phyloP scores from a whole-genome alignment of 2,329 filamentous ascomycete species.

The Pestalotiopsis sp. region DNA sequence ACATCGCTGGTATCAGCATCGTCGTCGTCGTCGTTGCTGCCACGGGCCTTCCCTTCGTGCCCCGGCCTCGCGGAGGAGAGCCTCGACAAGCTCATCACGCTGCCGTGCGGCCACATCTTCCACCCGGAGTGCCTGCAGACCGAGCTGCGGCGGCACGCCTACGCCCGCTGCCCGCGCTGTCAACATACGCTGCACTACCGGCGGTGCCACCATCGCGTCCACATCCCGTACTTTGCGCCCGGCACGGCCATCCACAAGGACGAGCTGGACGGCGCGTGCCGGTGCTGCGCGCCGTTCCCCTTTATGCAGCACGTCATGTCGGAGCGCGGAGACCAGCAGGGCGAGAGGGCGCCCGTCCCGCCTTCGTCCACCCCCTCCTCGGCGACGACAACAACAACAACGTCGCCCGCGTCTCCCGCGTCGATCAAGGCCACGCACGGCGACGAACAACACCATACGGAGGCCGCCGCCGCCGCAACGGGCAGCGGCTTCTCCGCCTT shows the following conservation, averaged over 20 bases:
- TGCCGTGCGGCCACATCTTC: constrained; percentile 8
- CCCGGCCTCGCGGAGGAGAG: not conserved
- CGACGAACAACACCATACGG: not conserved
- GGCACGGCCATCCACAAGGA: not conserved
- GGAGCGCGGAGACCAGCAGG: not conserved
- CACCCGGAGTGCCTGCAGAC: constrained; percentile 1
- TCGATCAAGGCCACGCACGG: not conserved
- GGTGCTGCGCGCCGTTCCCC: not conserved
- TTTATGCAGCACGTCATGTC: constrained; percentile 1
- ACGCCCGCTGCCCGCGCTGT: constrained; percentile 1
- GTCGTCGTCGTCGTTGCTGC: no score
- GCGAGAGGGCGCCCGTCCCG: not conserved
- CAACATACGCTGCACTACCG: constrained; percentile 6
- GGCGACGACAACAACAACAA: not conserved
- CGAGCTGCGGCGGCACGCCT: not conserved
- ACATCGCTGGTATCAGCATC: no score
- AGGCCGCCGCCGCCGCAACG: not conserved
- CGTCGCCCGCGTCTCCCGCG: not conserved
- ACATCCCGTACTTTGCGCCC: not conserved
- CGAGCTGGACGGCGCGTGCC: not conserved
- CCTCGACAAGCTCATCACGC: not conserved
- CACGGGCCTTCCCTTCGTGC: not conserved
- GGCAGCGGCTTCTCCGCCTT: not conserved
- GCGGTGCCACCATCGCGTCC: not conserved
- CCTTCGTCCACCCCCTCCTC: not conserved